Base-by-base conservation (phyloP, 805 yeast species). In the Teunomyces cretensis region DNA sequence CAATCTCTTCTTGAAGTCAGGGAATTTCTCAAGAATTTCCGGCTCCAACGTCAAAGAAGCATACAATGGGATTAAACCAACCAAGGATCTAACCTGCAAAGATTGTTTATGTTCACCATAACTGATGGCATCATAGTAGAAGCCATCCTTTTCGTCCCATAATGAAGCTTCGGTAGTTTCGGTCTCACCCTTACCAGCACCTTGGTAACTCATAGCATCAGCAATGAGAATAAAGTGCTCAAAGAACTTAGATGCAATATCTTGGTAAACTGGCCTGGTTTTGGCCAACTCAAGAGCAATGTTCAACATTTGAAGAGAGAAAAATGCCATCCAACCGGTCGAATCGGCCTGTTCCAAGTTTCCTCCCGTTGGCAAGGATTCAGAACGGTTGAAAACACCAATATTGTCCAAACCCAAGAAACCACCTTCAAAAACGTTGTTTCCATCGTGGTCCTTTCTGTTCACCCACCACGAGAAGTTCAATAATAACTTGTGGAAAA, bases 381-480 rank as follows among this genome's bases (percentile, higher is more conserved):
- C 97, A 5, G 96, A 86, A 62, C 97, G 78, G 65, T 90, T 90
- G 71, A 90, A 90, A 49, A 90, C 76, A 53, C 97, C 96, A 66
- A 90, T 90, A 66, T 90, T 90, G 68, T 90, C 97, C 47, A 90
- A 73, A 6, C 97, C 97, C 47, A 90, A 74, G 65, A 90, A 90
- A 0, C 97, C 97, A 50, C 97, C 97, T 68, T 88, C 96, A 61
- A 91, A 90, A 19, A 91, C 86, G 55, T 90, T 90, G 58, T 86
- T 85, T 51, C 97, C 97, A 50, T 83, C 85, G 3, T 76, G 65
- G 67, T 90, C 97, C 61, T 90, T 90, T 58, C 96, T 76, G 67
- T 91, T 90, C 47, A 91, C 96, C 97, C 97, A 90, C 97, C 97
- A 90, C 16, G 97, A 88, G 67, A 90, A 90, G 66, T 90, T 90